A percentile compares a stretch with the other conserved stretches of the same genome.
phyloP scores from a whole-genome alignment of 495 filamentous ascomycete genomes.

The Xylaria scruposa region DNA sequence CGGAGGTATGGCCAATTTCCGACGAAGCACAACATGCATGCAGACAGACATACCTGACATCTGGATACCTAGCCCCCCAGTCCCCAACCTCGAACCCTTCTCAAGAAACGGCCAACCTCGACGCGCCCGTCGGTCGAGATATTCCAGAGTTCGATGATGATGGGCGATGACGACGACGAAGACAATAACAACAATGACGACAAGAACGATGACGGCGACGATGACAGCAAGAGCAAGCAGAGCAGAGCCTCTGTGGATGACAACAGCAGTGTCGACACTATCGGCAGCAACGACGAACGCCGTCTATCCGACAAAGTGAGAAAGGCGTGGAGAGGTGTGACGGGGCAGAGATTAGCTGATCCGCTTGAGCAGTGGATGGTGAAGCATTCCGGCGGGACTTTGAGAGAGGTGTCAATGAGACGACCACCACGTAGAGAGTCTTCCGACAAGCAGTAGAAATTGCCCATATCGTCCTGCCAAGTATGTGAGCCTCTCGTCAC shows the following conservation, averaged over 20 bases:
- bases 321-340: slow-evolving; percentile 25
- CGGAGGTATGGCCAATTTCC: slow-evolving; percentile 9
- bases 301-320: slow-evolving; percentile 20
- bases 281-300: slow-evolving; percentile 19
- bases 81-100: not conserved
- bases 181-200: not conserved
- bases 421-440: not conserved
- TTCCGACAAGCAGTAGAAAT: not conserved
- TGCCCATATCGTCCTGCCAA: too few relatives aligned
- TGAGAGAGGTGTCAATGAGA: slow-evolving; percentile 7
- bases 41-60: not conserved
- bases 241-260: not conserved
- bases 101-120: slow-evolving; percentile 11
- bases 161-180: not conserved
- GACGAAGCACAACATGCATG: not conserved
- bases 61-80: too few relatives aligned
- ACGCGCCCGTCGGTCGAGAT: slow-evolving; percentile 12
- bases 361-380: slow-evolving; percentile 28
- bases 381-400: slow-evolving; percentile 23
- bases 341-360: slow-evolving; percentile 9
- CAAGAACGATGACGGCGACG: not conserved
- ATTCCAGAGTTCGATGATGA: not conserved
- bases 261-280: slow-evolving; percentile 10
- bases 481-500: not conserved
- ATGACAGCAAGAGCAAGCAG: slow-evolving; percentile 1